Evolutionary conservation across 352 stramenopile species (phyloP).

Genomic region (Pythium oligandrum): DNA sequence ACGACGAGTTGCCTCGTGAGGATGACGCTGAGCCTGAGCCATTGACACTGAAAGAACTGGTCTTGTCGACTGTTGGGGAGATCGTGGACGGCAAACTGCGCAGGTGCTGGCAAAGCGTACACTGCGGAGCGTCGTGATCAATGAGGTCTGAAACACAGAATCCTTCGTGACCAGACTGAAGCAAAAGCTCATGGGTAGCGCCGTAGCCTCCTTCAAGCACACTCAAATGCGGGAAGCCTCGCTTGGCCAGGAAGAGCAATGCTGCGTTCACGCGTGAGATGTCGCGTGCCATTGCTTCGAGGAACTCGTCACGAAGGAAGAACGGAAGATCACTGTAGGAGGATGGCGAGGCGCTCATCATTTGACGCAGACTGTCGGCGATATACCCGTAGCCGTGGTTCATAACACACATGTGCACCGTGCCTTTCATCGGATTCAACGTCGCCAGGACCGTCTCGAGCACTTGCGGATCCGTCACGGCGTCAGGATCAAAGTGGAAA

Average conservation of each 20-base stretch:
- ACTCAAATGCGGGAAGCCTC: conserved; percentile 69
- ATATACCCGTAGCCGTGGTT: conserved; percentile 70
- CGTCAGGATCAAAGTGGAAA: conserved; percentile 71
- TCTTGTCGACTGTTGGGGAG: neutral
- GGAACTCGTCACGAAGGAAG: conserved; percentile 43
- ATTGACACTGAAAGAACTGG: neutral
- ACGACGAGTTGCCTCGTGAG: conserved; percentile 9
- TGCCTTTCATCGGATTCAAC: conserved; percentile 53
- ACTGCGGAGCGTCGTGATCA: conserved; percentile 64
- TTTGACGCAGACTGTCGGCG: conserved; percentile 45
- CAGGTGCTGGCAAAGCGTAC: conserved; percentile 58
- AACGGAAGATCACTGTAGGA: conserved; percentile 28
- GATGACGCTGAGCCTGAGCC: too few species aligned
- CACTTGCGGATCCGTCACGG: conserved; percentile 39
- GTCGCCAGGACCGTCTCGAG: conserved; percentile 68
- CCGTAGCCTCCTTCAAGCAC: conserved; percentile 71
- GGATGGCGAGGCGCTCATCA: conserved; percentile 1
- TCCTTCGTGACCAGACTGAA: conserved; percentile 26
- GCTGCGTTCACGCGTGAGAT: conserved; percentile 61
- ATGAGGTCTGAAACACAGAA: conserved; percentile 65
- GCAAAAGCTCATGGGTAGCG: conserved; percentile 46
- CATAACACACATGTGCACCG: conserved; percentile 77
- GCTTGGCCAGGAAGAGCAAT: conserved; percentile 68
- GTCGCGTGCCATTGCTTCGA: conserved; percentile 64
- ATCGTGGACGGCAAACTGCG: conserved; percentile 16